Conservation (phyloP, 768 basidiomycete species). For the Trametopsis cervina region DNA sequence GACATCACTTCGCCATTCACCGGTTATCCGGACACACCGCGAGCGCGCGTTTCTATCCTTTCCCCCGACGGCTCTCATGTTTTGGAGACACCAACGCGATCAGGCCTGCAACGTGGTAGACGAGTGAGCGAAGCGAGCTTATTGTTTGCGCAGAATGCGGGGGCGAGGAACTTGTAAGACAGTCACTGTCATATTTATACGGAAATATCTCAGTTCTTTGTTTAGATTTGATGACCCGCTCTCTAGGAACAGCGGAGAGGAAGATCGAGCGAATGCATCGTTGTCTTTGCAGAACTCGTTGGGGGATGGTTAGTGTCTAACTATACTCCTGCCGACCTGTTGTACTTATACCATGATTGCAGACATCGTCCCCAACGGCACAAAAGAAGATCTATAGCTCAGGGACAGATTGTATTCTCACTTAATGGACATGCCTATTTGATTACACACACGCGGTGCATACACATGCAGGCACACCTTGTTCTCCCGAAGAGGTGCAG, state of each 20-base stretch:
- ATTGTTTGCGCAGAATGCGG: conserved; percentile 44
- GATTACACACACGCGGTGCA: too few relatives aligned
- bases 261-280: conserved; percentile 39
- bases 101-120: conserved; percentile 50
- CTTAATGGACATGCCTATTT: conserved; percentile 2
- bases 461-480: too few relatives aligned
- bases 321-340: neutral
- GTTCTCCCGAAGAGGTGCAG: too few relatives aligned
- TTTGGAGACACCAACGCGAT: conserved; percentile 33
- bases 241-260: conserved; percentile 18
- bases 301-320: conserved; percentile 54
- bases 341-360: neutral
- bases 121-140: conserved; percentile 55
- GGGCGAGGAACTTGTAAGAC: conserved; percentile 41
- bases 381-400: conserved; percentile 31
- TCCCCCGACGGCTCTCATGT: conserved; percentile 42
- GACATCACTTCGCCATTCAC: conserved; percentile 43
- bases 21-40: conserved; percentile 28
- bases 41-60: conserved; percentile 22
- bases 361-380: conserved; percentile 42
- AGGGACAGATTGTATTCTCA: conserved; percentile 1
- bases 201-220: neutral
- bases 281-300: conserved; percentile 59
- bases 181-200: conserved; percentile 4
- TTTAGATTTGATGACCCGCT: conserved; percentile 22